Base-by-base conservation (phyloP, 2,329 filamentous ascomycete species). In the Byssochlamys sp. region DNA sequence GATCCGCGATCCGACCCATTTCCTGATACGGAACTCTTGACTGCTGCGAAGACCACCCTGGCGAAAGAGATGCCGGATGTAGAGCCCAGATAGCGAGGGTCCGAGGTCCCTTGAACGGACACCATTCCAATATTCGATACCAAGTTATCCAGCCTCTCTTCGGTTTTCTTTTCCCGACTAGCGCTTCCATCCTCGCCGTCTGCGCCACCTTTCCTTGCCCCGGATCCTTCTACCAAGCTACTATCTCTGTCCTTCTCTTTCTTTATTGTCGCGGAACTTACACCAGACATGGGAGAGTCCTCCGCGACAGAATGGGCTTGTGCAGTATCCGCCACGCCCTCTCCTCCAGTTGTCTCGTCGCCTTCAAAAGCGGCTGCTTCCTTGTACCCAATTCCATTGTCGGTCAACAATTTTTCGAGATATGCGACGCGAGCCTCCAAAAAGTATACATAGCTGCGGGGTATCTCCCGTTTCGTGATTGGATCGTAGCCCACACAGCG, bases 401-500 rank as follows among this genome's bases (percentile, higher is more conserved):
- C 79, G 50, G 79, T 77, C 54, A 97, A 81, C 39, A 94, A 76
- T 33, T 81, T 81, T 73, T 97, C 92, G 29, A 97, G 84, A 73
- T 94, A 89, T 60, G 86, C 82, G 56, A 96, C 84, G 59, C 92
- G 82, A 28, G 88, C 89, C 73, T 97, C 92, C 59, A 97, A 85
- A 71, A 96, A 97, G 75, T 89, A 96, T 53, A 97, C 90, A 77
- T 97, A 97, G 73, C 83, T 86, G 74, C 91, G 84, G 54, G 92
- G 92, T 58, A 97, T 96, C 75, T 96, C 91, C 69, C 89, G 86
- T 80, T 96, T 96, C 26, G 90, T 95, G 68, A 96, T 96, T 33
- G 92, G 91, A 71, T 97, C 92, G 73, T 96, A 96, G 61, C 92
- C 92, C 54, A 96, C 90, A 72, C 94, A 97, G 63, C 89, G 87